A percentile compares a stretch with the other conserved stretches of the same genome.
phyloP scores from a whole-genome alignment of 345 rosid species.

The Citrus medica region DNA sequence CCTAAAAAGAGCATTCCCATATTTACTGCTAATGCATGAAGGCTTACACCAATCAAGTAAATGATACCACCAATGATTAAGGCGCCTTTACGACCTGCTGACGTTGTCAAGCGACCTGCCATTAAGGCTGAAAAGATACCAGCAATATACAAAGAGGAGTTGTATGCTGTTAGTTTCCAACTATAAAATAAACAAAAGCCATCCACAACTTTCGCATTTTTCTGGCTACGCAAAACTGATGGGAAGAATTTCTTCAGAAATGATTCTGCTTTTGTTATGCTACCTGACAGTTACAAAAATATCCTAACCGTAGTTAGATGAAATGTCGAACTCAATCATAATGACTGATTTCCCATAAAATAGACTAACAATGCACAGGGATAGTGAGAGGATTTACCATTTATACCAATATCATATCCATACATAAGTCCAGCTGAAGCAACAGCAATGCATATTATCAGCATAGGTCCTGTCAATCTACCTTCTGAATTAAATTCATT shows the following conservation, averaged over 20 bases:
- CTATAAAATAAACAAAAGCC: constrained; percentile 28
- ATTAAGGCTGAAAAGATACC: constrained; percentile 30
- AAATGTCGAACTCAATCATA: too few species aligned
- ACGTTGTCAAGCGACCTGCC: constrained; percentile 27
- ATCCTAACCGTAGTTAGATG: too few species aligned
- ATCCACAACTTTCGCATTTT: neutral
- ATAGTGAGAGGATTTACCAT: neutral
- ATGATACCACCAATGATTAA: constrained; percentile 29
- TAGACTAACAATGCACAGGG: too few species aligned
- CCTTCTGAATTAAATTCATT: neutral
- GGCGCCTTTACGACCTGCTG: constrained; percentile 25
- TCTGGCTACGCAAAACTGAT: constrained; percentile 16
- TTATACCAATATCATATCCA: constrained; percentile 30
- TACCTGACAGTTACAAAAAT: constrained; percentile 15
- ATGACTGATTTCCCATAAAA: too few species aligned
- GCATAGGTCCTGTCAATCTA: neutral
- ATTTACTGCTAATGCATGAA: constrained; percentile 28
- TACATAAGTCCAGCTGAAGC: constrained; percentile 30
- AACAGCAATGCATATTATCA: constrained; percentile 20
- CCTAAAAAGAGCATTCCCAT: constrained; percentile 34
- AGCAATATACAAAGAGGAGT: constrained; percentile 40
- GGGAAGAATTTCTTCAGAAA: constrained; percentile 35
- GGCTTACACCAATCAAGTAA: constrained; percentile 25
- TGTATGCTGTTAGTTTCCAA: constrained; percentile 16
- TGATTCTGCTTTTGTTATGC: constrained; percentile 23